These are phyloP conservation scores for Rauvolfia tetraphylla DNA, from an alignment of 257 asterid genomes.

Conservation along the genomic window DNA sequence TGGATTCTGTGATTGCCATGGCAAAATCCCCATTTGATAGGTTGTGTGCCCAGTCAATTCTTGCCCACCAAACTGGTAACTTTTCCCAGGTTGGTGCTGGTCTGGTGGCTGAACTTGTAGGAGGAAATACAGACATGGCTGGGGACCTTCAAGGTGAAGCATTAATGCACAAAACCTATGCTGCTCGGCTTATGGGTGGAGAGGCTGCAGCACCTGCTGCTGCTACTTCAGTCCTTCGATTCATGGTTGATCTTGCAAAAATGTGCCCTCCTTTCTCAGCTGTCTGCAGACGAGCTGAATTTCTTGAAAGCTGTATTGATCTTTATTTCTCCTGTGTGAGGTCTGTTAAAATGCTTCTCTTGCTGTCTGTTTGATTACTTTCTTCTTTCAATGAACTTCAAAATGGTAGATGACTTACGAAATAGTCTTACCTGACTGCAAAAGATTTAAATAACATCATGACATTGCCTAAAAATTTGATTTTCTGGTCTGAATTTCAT, in stretches of 20 bases:
- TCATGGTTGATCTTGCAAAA: conserved; percentile 99
- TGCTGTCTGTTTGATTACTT: background rate
- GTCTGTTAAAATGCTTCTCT: conserved; percentile 30
- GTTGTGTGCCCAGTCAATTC: conserved; percentile 74
- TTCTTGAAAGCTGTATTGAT: conserved; percentile 90
- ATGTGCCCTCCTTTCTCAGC: conserved; percentile 95
- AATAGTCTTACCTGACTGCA: background rate
- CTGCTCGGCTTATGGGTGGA: conserved; percentile 99
- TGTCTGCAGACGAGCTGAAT: conserved; percentile 81
- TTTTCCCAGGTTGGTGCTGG: conserved; percentile 89
- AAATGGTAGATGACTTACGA: background rate
- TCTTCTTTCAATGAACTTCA: background rate
- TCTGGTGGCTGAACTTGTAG: conserved; percentile 93
- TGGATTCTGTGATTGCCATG: conserved; percentile 94
- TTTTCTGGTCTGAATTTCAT: conserved; percentile 1
- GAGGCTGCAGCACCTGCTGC: conserved; percentile 99
- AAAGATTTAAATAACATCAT: background rate
- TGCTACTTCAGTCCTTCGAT: conserved; percentile 93
- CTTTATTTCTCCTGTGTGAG: conserved; percentile 98
- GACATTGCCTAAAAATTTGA: background rate
- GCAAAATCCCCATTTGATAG: conserved; percentile 96
- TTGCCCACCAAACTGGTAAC: conserved; percentile 81
- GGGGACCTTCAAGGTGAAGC: conserved; percentile 99
- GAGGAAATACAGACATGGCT: conserved; percentile 65
- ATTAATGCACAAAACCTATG: conserved; percentile 97